These are phyloP conservation scores for Tricholoma furcatifolium DNA, from an alignment of 768 basidiomycete genomes.

Conservation along the genomic window DNA sequence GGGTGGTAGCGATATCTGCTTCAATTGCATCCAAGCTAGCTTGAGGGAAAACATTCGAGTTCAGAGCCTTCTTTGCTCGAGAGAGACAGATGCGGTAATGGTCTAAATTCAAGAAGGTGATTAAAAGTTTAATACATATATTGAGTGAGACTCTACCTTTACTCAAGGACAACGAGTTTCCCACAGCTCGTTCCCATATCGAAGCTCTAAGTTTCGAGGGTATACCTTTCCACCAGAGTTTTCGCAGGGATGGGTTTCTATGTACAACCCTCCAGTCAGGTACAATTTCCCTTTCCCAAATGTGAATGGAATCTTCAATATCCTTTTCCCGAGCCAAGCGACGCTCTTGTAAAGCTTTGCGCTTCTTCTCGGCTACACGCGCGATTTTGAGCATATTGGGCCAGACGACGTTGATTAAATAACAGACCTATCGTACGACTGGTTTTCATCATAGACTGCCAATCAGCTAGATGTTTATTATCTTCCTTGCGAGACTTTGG, in stretches of 20 bases:
- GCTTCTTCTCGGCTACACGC: constrained; percentile 64
- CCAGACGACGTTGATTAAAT: constrained; percentile 1
- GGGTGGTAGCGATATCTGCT: constrained; percentile 68
- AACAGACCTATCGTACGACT: constrained; percentile 70
- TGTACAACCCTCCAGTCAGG: constrained; percentile 82
- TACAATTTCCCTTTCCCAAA: constrained; percentile 78
- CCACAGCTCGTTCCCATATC: constrained; percentile 86
- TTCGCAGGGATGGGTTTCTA: constrained; percentile 61
- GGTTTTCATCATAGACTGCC: constrained; percentile 85
- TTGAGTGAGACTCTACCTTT: constrained; percentile 62
- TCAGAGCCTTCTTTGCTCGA: constrained; percentile 70
- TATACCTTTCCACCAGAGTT: constrained; percentile 88
- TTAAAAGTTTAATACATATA: constrained; percentile 7
- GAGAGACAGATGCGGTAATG: constrained; percentile 69
- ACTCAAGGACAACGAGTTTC: constrained; percentile 77
- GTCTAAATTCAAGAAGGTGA: constrained; percentile 40
- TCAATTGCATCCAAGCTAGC: constrained; percentile 65
- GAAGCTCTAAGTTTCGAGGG: constrained; percentile 76
- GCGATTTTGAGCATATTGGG: neutral
- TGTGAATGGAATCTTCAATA: constrained; percentile 65
- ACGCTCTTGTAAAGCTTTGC: constrained; percentile 60
- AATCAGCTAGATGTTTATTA: constrained; percentile 78
- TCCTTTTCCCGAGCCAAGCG: constrained; percentile 61
- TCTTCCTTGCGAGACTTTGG: constrained; percentile 81
- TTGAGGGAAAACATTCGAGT: constrained; percentile 63